phyloP scores from a whole-genome alignment of 2,329 filamentous ascomycete genomes.

The Verticillium tricorpus region DNA sequence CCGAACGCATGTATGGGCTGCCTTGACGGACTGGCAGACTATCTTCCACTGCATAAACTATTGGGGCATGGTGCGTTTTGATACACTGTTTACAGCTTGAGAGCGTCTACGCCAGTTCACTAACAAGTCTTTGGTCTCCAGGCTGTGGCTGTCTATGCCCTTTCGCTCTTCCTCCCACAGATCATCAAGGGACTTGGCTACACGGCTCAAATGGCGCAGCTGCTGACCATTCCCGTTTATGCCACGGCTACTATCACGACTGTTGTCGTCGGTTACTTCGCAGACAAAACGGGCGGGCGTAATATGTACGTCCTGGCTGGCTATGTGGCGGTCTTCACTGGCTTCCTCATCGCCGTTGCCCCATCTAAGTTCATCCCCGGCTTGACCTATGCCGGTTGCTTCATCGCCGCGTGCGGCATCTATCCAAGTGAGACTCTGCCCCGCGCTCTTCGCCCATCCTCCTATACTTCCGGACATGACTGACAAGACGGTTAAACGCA shows the following conservation, averaged over 20 bases:
- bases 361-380: conserved; percentile 35
- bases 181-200: conserved; percentile 36
- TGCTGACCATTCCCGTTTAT: conserved; percentile 28
- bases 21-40: conserved; percentile 35
- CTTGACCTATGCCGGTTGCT: conserved; percentile 55
- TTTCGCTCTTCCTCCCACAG: conserved; percentile 24
- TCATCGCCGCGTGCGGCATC: conserved; percentile 48
- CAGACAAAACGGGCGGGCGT: conserved; percentile 8
- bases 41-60: conserved; percentile 24
- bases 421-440: conserved; percentile 23
- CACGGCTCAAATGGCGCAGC: conserved; percentile 20
- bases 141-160: conserved; percentile 15
- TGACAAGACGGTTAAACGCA: no score
- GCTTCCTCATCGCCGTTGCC: conserved; percentile 9
- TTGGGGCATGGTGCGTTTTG: conserved; percentile 19
- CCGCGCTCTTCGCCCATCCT: no score
- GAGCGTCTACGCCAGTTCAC: conserved; percentile 33
- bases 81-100: conserved; percentile 69
- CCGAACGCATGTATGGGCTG: conserved; percentile 19
- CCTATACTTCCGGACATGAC: no score
- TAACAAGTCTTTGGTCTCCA: conserved; percentile 52
- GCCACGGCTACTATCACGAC: conserved; percentile 19
- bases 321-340: conserved; percentile 10
- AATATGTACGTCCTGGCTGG: conserved; percentile 9
- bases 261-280: conserved; percentile 4